Conservation (phyloP, 169 alveolate species). For the Plasmodium blacklocki region DNA sequence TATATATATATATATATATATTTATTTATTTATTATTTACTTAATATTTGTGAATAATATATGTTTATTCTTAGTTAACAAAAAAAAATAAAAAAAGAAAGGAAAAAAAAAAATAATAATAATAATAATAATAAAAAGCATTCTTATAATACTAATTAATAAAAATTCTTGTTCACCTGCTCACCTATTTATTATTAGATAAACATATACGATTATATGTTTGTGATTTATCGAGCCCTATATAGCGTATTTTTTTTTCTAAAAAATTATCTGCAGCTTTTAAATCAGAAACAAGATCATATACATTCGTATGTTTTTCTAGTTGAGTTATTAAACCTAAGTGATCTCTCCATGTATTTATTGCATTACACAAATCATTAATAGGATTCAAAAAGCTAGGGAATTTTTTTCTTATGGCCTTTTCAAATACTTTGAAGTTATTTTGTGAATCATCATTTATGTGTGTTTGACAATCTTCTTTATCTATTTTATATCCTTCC, state of each 20-base stretch:
- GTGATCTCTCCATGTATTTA: conserved; percentile 75
- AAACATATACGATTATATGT: conserved; percentile 57
- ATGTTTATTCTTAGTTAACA: neutral
- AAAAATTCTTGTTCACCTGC: neutral
- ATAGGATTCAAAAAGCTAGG: conserved; percentile 69
- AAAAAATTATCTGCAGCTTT: conserved; percentile 72
- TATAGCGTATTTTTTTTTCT: conserved; percentile 67
- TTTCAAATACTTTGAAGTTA: conserved; percentile 69
- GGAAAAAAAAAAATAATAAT: neutral
- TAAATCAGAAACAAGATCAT: conserved; percentile 68
- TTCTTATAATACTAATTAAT: neutral
- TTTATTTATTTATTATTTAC: no score
- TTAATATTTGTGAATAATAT: no score
- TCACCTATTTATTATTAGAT: conserved; percentile 13
- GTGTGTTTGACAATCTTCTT: neutral
- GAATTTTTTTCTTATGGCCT: conserved; percentile 57
- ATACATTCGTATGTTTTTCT: conserved; percentile 73
- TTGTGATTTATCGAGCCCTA: conserved; percentile 65
- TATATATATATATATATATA: no score
- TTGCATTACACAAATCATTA: conserved; percentile 67
- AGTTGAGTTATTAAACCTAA: conserved; percentile 45
- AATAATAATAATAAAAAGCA: conserved; percentile 4
- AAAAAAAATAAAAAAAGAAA: neutral
- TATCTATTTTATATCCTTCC: neutral
- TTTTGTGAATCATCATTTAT: conserved; percentile 8